Evolutionary conservation across 768 basidiomycete species (phyloP).

Genomic region (Amyloporia xantha): DNA sequence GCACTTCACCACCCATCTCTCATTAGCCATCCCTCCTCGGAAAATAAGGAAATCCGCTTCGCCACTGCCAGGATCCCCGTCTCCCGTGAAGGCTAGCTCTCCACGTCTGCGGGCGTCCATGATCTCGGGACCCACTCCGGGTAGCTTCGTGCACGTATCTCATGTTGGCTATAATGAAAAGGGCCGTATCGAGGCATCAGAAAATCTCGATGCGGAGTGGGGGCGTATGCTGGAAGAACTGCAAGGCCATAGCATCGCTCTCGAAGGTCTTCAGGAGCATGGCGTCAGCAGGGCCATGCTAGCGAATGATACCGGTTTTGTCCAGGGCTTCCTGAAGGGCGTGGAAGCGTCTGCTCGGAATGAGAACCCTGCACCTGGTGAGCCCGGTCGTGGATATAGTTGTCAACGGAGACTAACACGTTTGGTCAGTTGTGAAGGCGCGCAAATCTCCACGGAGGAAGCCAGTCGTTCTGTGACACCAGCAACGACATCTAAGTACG

Average conservation of each 20-base stretch:
- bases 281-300: conserved; percentile 28
- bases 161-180: conserved; percentile 54
- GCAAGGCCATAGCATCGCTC: conserved; percentile 32
- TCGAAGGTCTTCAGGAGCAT: conserved; percentile 32
- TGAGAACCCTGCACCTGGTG: conserved; percentile 1
- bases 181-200: conserved; percentile 47
- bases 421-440: neutral
- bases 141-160: conserved; percentile 60
- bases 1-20: too few relatives aligned
- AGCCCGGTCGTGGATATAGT: too few relatives aligned
- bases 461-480: conserved; percentile 2
- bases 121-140: conserved; percentile 52
- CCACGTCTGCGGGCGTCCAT: conserved; percentile 30
- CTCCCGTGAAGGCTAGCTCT: neutral
- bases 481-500: too few relatives aligned
- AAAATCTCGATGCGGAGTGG: conserved; percentile 50
- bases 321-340: conserved; percentile 24
- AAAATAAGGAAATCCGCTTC: conserved; percentile 2
- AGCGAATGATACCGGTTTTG: conserved; percentile 29
- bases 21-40: conserved; percentile 7
- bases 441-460: conserved; percentile 4
- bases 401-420: too few relatives aligned
- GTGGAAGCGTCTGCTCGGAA: conserved; percentile 14
- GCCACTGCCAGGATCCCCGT: too few relatives aligned
- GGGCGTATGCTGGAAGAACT: conserved; percentile 31